Conservation (phyloP, 2,329 filamentous ascomycete genomes). For the Cordyceps tenuipes region DNA sequence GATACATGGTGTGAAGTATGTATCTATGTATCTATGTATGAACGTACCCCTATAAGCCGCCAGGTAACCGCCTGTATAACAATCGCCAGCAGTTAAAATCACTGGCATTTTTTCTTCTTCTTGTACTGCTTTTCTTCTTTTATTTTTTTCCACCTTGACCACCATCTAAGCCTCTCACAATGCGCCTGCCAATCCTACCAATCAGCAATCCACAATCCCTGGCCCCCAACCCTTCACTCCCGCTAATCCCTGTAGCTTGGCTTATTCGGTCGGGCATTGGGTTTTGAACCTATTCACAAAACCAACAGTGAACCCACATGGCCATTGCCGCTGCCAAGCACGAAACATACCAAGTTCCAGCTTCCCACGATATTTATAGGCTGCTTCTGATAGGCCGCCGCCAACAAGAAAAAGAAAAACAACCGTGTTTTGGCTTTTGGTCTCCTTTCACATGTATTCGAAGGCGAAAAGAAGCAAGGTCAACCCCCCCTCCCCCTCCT, state of each 20-base stretch:
- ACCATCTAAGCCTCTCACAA: too few species aligned
- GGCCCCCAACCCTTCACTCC: neutral
- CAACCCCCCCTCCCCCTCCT: neutral
- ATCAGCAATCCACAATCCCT: neutral
- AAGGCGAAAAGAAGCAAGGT: neutral
- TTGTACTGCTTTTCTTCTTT: too few species aligned
- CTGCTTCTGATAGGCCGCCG: neutral
- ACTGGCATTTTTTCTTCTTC: constrained; percentile 1
- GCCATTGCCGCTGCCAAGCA: constrained; percentile 1
- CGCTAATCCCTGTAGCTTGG: neutral
- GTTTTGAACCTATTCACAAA: neutral
- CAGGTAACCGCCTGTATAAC: constrained; percentile 6
- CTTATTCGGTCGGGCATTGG: neutral
- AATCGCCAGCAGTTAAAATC: constrained; percentile 2
- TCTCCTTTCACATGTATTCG: neutral
- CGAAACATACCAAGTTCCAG: constrained; percentile 6
- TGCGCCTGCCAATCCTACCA: neutral
- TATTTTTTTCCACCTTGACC: neutral
- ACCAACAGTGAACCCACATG: neutral
- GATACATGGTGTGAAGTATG: too few species aligned
- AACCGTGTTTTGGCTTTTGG: neutral
- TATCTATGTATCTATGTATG: too few species aligned
- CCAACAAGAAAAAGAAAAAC: neutral
- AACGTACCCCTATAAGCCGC: too few species aligned
- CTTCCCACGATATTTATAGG: constrained; percentile 1